Evolutionary conservation across 345 rosid species (phyloP), one percentile per base, ranked within the genome.

Genomic region (Mercurialis annua): DNA sequence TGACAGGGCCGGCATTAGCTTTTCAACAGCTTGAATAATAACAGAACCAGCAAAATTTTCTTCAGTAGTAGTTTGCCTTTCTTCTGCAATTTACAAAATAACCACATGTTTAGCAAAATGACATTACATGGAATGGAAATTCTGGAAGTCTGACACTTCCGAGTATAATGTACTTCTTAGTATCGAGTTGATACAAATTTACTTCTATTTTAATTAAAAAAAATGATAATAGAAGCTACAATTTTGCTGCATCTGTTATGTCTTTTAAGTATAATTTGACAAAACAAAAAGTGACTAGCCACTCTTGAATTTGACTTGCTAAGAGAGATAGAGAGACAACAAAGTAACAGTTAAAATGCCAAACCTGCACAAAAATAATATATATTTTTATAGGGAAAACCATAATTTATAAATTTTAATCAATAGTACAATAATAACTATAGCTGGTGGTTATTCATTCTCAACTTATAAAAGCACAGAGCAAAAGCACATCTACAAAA

Each of bases 1-100:
- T 2, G 84, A 66, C 61, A 86, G 62, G 38, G 80, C 76, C 26
- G 86, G 89, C 53, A 82, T 34, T 29, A 76, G 60, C 73, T 78
- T 80, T 72, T 83, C 67, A 15, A 81, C 73, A 49, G 49, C 68
- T 50, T 68, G 68, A 61, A 74, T 47, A 23, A 78, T 52, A 40
- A 46, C 66, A 0, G 80, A 47, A 66, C 69, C 74, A 50, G 62
- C 64, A 8, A 54, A 44, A 54, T 80, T 74, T 55, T 72, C 61
- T 52, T 73, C 57, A 6, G 65, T 48, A 53, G 60, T 71, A 59
- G 59, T 36, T 9, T 36, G 40, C 56, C 66, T 77, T 73, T 56
- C 59, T 62, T 64, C 77, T 72, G 84, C 73, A 65, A 42, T 57
- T n/a, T 58, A 64, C 65, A 65, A 44, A 49, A 24, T 24, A 66